These are phyloP conservation scores for Suillus paluster DNA, from an alignment of 768 basidiomycete genomes.

Conservation along the genomic window DNA sequence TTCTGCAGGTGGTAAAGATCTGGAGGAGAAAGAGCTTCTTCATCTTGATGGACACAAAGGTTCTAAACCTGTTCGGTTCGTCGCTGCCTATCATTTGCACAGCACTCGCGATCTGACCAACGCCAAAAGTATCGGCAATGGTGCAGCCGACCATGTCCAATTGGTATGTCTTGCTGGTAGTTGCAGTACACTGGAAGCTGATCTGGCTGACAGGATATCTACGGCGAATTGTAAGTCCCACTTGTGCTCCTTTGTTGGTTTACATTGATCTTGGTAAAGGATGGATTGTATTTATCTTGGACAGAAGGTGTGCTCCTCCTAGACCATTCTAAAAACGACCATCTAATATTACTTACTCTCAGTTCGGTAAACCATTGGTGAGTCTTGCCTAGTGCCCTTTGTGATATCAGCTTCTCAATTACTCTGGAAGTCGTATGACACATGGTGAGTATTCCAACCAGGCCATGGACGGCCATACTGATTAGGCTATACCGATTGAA, in stretches of 20 bases:
- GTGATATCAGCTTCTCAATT: conserved; percentile 8
- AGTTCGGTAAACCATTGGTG: conserved; percentile 82
- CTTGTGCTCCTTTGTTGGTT: background rate
- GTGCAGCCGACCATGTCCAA: conserved; percentile 93
- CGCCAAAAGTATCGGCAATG: conserved; percentile 79
- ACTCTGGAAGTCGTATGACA: conserved; percentile 54
- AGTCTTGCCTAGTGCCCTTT: conserved; percentile 26
- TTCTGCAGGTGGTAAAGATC: conserved; percentile 65
- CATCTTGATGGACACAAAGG: conserved; percentile 92
- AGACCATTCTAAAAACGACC: background rate
- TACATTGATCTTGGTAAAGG: conserved; percentile 38
- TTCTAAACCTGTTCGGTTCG: conserved; percentile 75
- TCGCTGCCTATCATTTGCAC: background rate
- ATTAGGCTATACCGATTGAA: conserved; percentile 27
- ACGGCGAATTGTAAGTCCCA: conserved; percentile 77
- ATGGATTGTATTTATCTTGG: conserved; percentile 98
- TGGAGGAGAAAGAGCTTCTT: conserved; percentile 81
- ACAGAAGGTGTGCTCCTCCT: conserved; percentile 69
- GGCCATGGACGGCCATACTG: background rate
- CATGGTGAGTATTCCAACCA: conserved; percentile 45
- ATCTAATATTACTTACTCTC: conserved; percentile 5
- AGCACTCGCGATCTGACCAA: conserved; percentile 8
- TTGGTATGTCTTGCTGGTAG: conserved; percentile 49
- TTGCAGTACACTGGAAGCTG: conserved; percentile 3
- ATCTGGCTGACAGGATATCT: conserved; percentile 76